Conservation (phyloP, 2,329 filamentous ascomycete genomes). For the Colletotrichum salicis region DNA sequence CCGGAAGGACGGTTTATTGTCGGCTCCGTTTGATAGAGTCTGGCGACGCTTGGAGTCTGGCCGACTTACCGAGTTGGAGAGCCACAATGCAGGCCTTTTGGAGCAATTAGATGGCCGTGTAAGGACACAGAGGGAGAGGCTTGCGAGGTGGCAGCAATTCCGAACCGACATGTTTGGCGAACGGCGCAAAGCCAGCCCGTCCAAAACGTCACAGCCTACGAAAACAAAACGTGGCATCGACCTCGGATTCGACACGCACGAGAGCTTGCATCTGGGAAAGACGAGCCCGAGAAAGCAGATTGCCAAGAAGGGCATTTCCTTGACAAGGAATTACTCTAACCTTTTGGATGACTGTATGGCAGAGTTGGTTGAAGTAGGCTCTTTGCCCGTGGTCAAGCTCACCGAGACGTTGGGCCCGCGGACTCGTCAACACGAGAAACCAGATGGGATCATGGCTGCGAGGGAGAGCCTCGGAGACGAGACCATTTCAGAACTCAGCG, state of each 20-base stretch:
- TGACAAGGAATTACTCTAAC: slow-evolving; percentile 55
- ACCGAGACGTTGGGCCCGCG: slow-evolving; percentile 35
- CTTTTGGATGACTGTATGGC: slow-evolving; percentile 55
- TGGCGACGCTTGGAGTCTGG: slow-evolving; percentile 75
- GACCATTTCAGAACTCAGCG: slow-evolving; percentile 61
- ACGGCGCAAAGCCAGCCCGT: slow-evolving; percentile 37
- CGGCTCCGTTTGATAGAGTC: slow-evolving; percentile 74
- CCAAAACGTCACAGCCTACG: slow-evolving; percentile 39
- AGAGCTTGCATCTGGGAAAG: slow-evolving; percentile 56
- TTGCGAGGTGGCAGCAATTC: slow-evolving; percentile 81
- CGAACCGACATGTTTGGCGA: slow-evolving; percentile 58
- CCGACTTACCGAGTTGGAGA: slow-evolving; percentile 66
- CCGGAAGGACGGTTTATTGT: slow-evolving; percentile 71
- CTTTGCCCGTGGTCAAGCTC: slow-evolving; percentile 38
- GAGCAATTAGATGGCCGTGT: slow-evolving; percentile 78
- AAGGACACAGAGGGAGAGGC: slow-evolving; percentile 71
- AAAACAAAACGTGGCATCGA: slow-evolving; percentile 56
- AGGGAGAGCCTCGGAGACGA: slow-evolving; percentile 42
- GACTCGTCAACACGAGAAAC: slow-evolving; percentile 22
- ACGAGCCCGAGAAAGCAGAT: slow-evolving; percentile 44
- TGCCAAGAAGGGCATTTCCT: slow-evolving; percentile 32
- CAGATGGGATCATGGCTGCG: slow-evolving; percentile 25
- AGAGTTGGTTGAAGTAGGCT: slow-evolving; percentile 49
- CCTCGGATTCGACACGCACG: slow-evolving; percentile 65
- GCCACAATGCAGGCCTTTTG: slow-evolving; percentile 64